Evolutionary conservation across 139 green algal genomes (phyloP), one percentile per base, ranked within the genome.

Genomic region (Chlorella ohadii): DNA sequence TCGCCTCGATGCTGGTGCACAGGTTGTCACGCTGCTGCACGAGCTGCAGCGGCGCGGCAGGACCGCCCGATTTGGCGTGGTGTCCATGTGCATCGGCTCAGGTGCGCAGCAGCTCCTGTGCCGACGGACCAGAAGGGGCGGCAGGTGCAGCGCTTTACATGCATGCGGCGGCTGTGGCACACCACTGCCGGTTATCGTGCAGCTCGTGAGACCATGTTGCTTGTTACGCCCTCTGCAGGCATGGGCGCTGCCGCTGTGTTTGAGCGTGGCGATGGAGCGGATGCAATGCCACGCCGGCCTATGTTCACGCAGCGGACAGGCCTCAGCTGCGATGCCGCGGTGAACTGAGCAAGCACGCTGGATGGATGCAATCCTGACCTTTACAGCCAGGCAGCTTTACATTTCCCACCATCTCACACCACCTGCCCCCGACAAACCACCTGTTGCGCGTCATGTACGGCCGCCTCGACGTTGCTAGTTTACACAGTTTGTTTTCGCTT

Each of bases 81-180:
- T 99, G 19, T 96, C 92, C 65, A 99, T 99, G 97, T 99, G 97
- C 93, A 99, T 99, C 79, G 97, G 97, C 65, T 94, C 84, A 34
- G 75, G 75, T 81, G 75, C 12, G 72, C 25, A 23, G 67, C 23
- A 6, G 51, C 11, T 15, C 33, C 1, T 28, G 65, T 38, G 65
- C 3, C 17, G 65, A 15, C 9, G 44, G 7, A 51, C 7, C 6
- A 51, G 6, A 51, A 9, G 44, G 65, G 1, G 23, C 9, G 28
- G 64, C 28, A 20, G 9, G 65, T 25, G 19, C 19, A 23, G 13
- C 22, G 38, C 6, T 7, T 64, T 20, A 23, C 15, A 3, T 63
- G 15, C 73, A n/a, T 33, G 39, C 33, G 36, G 27, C 70, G 1
- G 27, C 25, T 73, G 31, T 27, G 2, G 13, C 31, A 11, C 7